Evolutionary conservation across 139 green algal species (phyloP).

Genomic region (Dunaliella primolecta): DNA sequence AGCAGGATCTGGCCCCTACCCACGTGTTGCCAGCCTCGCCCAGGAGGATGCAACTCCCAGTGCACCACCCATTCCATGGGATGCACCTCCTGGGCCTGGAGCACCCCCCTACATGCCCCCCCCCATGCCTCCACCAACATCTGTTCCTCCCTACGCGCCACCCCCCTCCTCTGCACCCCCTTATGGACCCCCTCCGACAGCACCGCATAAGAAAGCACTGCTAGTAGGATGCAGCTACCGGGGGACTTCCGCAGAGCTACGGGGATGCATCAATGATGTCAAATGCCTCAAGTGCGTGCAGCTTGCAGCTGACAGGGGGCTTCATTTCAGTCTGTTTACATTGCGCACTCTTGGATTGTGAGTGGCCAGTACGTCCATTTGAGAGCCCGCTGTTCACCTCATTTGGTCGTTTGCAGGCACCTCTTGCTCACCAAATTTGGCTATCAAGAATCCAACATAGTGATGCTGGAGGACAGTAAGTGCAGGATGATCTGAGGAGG

Average conservation of each 20-base stretch:
- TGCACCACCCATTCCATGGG: conserved; percentile 1
- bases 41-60: too few relatives aligned
- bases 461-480: conserved; percentile 33
- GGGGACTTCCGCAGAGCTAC: conserved; percentile 28
- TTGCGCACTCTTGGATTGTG: too few relatives aligned
- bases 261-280: conserved; percentile 52
- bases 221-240: conserved; percentile 48
- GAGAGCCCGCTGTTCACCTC: too few relatives aligned
- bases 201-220: conserved; percentile 31
- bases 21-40: too few relatives aligned
- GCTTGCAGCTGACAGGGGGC: too few relatives aligned
- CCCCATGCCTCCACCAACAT: too few relatives aligned
- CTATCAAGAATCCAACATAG: conserved; percentile 33
- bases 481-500: too few relatives aligned
- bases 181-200: neutral
- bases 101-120: too few relatives aligned
- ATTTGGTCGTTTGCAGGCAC: conserved; percentile 12
- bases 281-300: conserved; percentile 23
- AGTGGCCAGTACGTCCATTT: too few relatives aligned
- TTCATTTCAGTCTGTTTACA: too few relatives aligned
- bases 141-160: neutral
- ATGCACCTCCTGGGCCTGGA: too few relatives aligned
- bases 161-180: conserved; percentile 4
- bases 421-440: conserved; percentile 37
- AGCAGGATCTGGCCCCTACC: too few relatives aligned